These are phyloP conservation scores for Tolypocladium album DNA, from an alignment of 2,329 filamentous ascomycete species.

Conservation along the genomic window DNA sequence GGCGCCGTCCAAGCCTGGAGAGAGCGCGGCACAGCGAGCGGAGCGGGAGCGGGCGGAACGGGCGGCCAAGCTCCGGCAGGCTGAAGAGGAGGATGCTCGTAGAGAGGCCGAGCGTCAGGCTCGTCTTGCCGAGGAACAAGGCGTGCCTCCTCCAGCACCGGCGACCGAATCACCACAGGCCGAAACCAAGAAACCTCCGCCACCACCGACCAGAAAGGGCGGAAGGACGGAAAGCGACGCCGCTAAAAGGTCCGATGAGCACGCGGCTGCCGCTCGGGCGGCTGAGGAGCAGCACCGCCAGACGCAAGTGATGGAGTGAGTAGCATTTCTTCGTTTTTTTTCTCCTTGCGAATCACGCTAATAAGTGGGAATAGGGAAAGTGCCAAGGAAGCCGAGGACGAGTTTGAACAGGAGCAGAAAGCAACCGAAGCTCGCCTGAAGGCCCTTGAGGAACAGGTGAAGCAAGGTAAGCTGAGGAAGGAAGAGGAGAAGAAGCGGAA, in stretches of 20 bases:
- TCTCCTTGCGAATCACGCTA: constrained; percentile 7
- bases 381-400: constrained; percentile 65
- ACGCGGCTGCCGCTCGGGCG: constrained; percentile 33
- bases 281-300: constrained; percentile 64
- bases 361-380: constrained; percentile 47
- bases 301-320: constrained; percentile 74
- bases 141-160: constrained; percentile 49
- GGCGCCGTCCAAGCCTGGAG: constrained; percentile 65
- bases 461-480: constrained; percentile 87
- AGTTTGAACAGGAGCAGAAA: constrained; percentile 68
- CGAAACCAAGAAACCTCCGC: constrained; percentile 56
- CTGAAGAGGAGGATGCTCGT: constrained; percentile 86
- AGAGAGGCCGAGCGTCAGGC: constrained; percentile 81
- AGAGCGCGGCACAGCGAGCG: constrained; percentile 71
- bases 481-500: constrained; percentile 90
- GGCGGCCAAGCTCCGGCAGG: constrained; percentile 76
- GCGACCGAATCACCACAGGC: constrained; percentile 33
- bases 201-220: constrained; percentile 68
- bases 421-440: constrained; percentile 74
- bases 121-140: constrained; percentile 69
- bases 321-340: constrained; percentile 17
- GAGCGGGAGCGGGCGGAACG: constrained; percentile 84
- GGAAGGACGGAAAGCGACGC: constrained; percentile 48
- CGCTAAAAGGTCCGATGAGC: constrained; percentile 46
- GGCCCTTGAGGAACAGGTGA: constrained; percentile 87